phyloP scores from a whole-genome alignment of 352 stramenopile genomes.

The Thalassiosira livingstoniorum region DNA sequence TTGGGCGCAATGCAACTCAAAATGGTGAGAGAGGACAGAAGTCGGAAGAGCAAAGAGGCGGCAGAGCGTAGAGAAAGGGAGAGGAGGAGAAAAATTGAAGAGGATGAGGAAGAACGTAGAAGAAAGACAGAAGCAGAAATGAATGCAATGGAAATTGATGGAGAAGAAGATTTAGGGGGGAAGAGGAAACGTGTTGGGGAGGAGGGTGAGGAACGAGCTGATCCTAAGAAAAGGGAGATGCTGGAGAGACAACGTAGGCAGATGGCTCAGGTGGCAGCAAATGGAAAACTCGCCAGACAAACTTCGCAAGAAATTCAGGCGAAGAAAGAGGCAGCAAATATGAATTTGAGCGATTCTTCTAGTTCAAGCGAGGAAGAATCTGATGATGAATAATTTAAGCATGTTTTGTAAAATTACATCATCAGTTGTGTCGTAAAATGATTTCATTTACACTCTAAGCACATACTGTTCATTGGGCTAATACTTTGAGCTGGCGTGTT shows the following conservation, averaged over 20 bases:
- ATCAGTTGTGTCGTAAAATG: no score
- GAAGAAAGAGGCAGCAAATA: conserved; percentile 54
- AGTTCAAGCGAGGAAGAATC: conserved; percentile 44
- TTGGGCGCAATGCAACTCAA: conserved; percentile 80
- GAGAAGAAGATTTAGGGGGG: background rate
- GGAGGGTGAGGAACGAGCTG: conserved; percentile 3
- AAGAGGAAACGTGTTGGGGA: conserved; percentile 18
- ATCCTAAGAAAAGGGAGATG: conserved; percentile 49
- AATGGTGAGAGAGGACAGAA: conserved; percentile 61
- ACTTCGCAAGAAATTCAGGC: conserved; percentile 18
- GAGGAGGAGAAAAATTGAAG: conserved; percentile 54
- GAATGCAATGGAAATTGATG: conserved; percentile 24
- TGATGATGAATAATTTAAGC: conserved; percentile 32
- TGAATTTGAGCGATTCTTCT: conserved; percentile 66
- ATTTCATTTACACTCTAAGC: no score
- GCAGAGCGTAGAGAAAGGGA: conserved; percentile 59
- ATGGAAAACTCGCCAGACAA: conserved; percentile 8
- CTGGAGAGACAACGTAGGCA: conserved; percentile 32
- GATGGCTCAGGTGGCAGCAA: conserved; percentile 17
- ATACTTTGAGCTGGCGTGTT: no score
- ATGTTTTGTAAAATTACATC: no score
- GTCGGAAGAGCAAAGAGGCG: conserved; percentile 48
- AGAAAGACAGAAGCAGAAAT: conserved; percentile 23
- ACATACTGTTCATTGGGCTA: no score
- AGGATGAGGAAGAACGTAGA: conserved; percentile 30